phyloP scores from a whole-genome alignment of 1,284 basidiomycete genomes.

The Limonomyces culmigenus region DNA sequence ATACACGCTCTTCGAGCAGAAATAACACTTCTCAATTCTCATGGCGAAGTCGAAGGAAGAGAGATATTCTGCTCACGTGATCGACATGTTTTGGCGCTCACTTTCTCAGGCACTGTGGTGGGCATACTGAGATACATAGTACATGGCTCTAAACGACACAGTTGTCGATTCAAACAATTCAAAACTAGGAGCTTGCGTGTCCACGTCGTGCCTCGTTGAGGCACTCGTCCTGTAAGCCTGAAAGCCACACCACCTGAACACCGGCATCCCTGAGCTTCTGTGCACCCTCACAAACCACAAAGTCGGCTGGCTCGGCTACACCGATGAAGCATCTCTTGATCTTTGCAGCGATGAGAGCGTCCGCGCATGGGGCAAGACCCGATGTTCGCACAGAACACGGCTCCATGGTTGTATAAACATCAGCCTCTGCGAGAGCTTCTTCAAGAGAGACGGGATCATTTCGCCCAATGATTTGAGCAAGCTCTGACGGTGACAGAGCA shows the following conservation, averaged over 20 bases:
- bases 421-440: constrained; percentile 35
- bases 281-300: constrained; percentile 86
- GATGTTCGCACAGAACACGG: constrained; percentile 88
- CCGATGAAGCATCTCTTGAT: constrained; percentile 78
- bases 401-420: constrained; percentile 93
- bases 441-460: constrained; percentile 16
- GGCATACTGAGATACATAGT: too few species aligned
- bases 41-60: too few species aligned
- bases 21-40: constrained; percentile 84
- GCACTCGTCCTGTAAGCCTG: constrained; percentile 60
- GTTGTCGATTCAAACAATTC: too few species aligned
- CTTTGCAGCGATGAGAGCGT: constrained; percentile 63
- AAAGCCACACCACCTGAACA: constrained; percentile 62
- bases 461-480: constrained; percentile 16
- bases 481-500: constrained; percentile 18
- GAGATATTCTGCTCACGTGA: too few species aligned
- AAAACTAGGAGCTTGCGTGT: constrained; percentile 17
- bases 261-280: constrained; percentile 59
- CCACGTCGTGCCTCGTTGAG: constrained; percentile 55
- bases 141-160: too few species aligned
- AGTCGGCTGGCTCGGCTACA: constrained; percentile 87
- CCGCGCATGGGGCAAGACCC: constrained; percentile 74
- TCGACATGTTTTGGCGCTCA: too few species aligned
- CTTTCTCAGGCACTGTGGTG: too few species aligned
- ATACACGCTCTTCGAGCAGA: constrained; percentile 89